Evolutionary conservation across 805 yeast species (phyloP).

Genomic region (Torulaspora franciscae): DNA sequence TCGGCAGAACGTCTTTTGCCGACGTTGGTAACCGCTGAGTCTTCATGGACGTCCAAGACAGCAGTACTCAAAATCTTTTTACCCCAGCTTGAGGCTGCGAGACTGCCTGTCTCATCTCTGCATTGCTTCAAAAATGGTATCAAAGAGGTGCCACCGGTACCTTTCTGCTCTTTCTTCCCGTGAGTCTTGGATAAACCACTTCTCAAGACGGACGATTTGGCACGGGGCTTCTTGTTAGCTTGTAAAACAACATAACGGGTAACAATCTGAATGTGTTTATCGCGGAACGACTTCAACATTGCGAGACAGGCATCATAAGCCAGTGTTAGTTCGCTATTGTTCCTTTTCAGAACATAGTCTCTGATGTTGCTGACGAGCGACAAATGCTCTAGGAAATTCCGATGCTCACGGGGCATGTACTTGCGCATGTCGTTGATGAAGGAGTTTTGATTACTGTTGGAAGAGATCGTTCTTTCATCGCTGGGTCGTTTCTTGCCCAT

Average conservation of each 20-base stretch:
- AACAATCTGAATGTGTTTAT: constrained; percentile 89
- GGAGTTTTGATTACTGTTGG: constrained; percentile 36
- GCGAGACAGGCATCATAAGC: constrained; percentile 88
- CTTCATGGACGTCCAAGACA: constrained; percentile 29
- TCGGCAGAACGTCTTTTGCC: constrained; percentile 12
- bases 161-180: constrained; percentile 55
- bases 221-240: constrained; percentile 51
- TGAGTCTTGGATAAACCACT: constrained; percentile 53
- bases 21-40: constrained; percentile 16
- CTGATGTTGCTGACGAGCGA: constrained; percentile 55
- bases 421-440: constrained; percentile 79
- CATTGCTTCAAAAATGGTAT: constrained; percentile 92
- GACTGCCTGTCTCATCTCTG: constrained; percentile 90
- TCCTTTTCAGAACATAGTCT: constrained; percentile 52
- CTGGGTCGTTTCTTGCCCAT: constrained; percentile 53
- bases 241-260: constrained; percentile 81
- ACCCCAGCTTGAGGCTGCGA: constrained; percentile 94
- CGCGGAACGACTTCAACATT: constrained; percentile 82
- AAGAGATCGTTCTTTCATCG: constrained; percentile 24
- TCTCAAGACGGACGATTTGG: constrained; percentile 57
- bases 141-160: constrained; percentile 92
- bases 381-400: constrained; percentile 62
- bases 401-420: constrained; percentile 88
- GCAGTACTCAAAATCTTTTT: constrained; percentile 60
- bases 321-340: constrained; percentile 51